phyloP scores from a whole-genome alignment of 768 basidiomycete species.

The Pleurotus pulmonarius region DNA sequence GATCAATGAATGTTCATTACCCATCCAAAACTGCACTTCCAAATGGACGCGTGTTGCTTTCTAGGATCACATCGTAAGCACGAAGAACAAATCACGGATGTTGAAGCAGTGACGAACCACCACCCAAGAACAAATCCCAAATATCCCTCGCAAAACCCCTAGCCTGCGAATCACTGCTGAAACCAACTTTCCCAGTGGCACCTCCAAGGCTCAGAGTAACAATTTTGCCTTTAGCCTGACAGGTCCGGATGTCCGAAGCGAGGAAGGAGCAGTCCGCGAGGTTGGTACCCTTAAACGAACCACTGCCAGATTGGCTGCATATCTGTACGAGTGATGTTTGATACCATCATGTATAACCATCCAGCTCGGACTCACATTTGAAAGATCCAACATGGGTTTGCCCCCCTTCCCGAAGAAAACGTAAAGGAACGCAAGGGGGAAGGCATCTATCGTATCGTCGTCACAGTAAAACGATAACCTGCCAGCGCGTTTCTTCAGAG shows the following conservation, averaged over 20 bases:
- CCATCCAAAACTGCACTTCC: conserved; percentile 69
- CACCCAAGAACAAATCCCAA: conserved; percentile 69
- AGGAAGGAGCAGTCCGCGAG: conserved; percentile 65
- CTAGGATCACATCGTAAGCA: conserved; percentile 15
- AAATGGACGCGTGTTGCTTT: conserved; percentile 53
- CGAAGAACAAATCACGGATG: background rate
- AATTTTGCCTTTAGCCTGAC: conserved; percentile 59
- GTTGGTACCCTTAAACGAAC: conserved; percentile 53
- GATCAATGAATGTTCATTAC: conserved; percentile 26
- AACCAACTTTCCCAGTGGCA: conserved; percentile 53
- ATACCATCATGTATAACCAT: background rate
- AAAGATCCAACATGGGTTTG: conserved; percentile 56
- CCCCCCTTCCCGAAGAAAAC: conserved; percentile 59
- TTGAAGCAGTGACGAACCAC: conserved; percentile 13
- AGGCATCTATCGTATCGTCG: conserved; percentile 57
- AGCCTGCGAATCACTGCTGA: conserved; percentile 51
- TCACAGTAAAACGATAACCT: conserved; percentile 59
- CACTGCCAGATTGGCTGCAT: conserved; percentile 42
- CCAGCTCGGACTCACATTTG: conserved; percentile 39
- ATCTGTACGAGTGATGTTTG: conserved; percentile 31
- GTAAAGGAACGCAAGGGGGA: conserved; percentile 60
- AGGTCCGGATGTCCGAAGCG: conserved; percentile 56
- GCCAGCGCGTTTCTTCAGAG: background rate
- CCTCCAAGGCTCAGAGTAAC: conserved; percentile 54
- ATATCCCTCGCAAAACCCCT: conserved; percentile 52